Base-by-base conservation (phyloP, 208 protist genomes). In the Acanthamoeba divionensis region DNA sequence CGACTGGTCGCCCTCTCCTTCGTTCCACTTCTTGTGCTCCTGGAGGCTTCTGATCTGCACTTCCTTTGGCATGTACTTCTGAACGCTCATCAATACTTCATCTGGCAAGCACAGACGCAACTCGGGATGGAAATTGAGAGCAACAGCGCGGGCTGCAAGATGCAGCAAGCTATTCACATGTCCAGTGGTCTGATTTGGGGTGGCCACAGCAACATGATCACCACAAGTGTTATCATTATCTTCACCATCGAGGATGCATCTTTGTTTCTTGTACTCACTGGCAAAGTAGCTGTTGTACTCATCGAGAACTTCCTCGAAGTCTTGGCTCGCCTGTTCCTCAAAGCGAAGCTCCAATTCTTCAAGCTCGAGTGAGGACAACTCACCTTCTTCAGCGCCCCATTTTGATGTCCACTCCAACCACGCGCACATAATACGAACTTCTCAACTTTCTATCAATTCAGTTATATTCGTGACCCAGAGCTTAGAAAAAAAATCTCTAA, bases 291-390 rank as follows among this genome's bases (percentile, higher is more conserved):
- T 41, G 45, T 80, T 80, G 18, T 41, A 80, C 24, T 80, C 69
- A n/a, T 80, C 69, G 69, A 80, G 47, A n/a, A 80, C 47, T 41
- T 80, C 69, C 24, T 80, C 69, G 47, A n/a, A n/a, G n/a, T n/a
- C n/a, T n/a, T 33, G 57, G 2, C 57, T 41, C 41, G 41, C 36
- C 69, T 54, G 69, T 48, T 41, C 47, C 41, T 73, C 69, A 33
- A 80, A 48, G 24, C 47, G 69, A 41, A 80, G 41, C 41, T 13
- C 69, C 26, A 44, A 80, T 48, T 80, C 69, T 48, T 80, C 69
- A 36, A 54, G 47, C 13, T 60, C 29, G 12, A 80, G 41, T 8
- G 3, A n/a, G n/a, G n/a, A n/a, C n/a, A n/a, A n/a, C n/a, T n/a
- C n/a, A n/a, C n/a, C n/a, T n/a, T n/a, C n/a, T n/a, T n/a, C n/a